Base-by-base conservation (phyloP, 768 basidiomycete species). In the Kockovaella imperatae region DNA sequence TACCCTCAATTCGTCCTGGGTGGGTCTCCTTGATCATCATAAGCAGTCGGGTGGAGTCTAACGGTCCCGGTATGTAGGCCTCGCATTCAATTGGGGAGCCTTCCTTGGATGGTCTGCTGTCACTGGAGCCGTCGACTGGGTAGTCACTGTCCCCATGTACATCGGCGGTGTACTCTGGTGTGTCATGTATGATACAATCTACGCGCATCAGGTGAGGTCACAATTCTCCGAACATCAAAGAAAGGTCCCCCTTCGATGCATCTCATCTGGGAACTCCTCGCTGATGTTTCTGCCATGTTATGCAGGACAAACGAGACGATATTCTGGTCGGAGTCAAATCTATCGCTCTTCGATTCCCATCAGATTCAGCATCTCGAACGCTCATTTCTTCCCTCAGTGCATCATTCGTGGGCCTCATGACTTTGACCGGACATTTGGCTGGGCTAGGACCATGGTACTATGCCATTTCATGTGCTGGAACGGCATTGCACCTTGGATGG, bases 1-100 rank as follows among this genome's bases (percentile, higher is more conserved):
- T 99, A 93, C 87, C 95, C 95, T 1, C 95, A 99, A 66, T 83
- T 86, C 32, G 84, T 95, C 24, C 82, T 99, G 18, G 93, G 91
- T 87, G 50, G 49, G 80, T 60, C 6, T 3, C 6, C 10, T 46
- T n/a, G 40, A 62, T 32, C 32, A 10, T 36, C 14, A 15, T n/a
- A n/a, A n/a, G n/a, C n/a, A n/a, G n/a, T n/a, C n/a, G n/a, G n/a
- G n/a, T n/a, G n/a, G n/a, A n/a, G n/a, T n/a, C 40, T 32, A 14
- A 42, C 35, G 28, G 17, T n/a, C n/a, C n/a, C n/a, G n/a, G n/a
- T n/a, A n/a, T 3, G 3, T 60, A 91, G 90, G 91, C 8, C 77
- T 97, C 38, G 83, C 91, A 0, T 99, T 91, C 71, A 97, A 96
- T 72, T 99, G 93, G 93, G 95, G 95, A 15, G 82, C 88, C 1